Percentiles rank a stretch among this genome's conserved stretches.
These are phyloP conservation scores for Aspergillus nomiae DNA, from an alignment of 2,329 filamentous ascomycete species.

Conservation along the genomic window DNA sequence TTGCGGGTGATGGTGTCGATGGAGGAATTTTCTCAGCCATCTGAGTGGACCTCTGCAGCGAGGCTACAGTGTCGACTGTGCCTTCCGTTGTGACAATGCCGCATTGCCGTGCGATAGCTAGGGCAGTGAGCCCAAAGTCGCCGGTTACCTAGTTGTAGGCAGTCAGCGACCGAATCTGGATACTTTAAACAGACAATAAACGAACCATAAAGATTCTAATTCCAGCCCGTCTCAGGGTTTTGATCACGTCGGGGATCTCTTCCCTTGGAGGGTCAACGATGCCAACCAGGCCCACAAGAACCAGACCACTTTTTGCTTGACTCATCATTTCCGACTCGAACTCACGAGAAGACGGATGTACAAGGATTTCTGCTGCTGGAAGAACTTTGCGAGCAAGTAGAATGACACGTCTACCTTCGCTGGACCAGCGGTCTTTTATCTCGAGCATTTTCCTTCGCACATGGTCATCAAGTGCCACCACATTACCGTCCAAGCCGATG, in stretches of 20 bases:
- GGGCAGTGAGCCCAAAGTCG: constrained; percentile 73
- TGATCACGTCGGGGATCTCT: constrained; percentile 61
- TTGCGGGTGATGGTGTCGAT: constrained; percentile 43
- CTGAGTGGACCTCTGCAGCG: constrained; percentile 46
- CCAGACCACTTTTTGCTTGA: constrained; percentile 53
- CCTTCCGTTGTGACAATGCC: constrained; percentile 62
- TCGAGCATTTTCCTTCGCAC: constrained; percentile 54
- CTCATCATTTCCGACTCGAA: constrained; percentile 62
- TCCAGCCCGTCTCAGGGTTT: constrained; percentile 67
- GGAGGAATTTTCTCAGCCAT: constrained; percentile 15
- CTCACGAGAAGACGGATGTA: constrained; percentile 48
- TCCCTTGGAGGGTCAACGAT: constrained; percentile 63
- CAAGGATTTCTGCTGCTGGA: constrained; percentile 40
- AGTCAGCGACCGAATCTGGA: constrained; percentile 20
- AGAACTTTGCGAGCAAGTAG: constrained; percentile 65
- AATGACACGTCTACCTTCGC: constrained; percentile 68
- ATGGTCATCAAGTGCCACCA: constrained; percentile 52
- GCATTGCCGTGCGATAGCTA: constrained; percentile 71
- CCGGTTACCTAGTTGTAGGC: constrained; percentile 60
- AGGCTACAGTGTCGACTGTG: constrained; percentile 56
- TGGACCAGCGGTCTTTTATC: constrained; percentile 67
- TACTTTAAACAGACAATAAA: constrained; percentile 1
- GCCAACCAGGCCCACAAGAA: constrained; percentile 58
- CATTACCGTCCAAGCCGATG: constrained; percentile 57
- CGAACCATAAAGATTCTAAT: constrained; percentile 75